Percentiles rank a stretch among this genome's conserved stretches.
phyloP scores from a whole-genome alignment of 106 monocot genomes.

The Agapanthus africanus region DNA sequence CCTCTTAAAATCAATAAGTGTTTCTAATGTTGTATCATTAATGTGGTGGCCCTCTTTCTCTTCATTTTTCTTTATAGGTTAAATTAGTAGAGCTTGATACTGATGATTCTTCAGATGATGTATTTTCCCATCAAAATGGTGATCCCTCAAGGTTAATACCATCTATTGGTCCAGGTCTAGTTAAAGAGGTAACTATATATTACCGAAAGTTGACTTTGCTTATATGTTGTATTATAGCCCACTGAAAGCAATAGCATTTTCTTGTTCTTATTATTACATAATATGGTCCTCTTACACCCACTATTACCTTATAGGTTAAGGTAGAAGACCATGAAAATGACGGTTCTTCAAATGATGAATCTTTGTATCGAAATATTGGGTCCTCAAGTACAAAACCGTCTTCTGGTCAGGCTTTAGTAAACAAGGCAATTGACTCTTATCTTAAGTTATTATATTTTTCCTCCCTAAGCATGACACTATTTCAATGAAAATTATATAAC shows the following conservation, averaged over 20 bases:
- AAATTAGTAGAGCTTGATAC: neutral
- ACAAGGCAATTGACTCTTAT: conserved; percentile 10
- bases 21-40: neutral
- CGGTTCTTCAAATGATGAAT: conserved; percentile 6
- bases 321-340: conserved; percentile 11
- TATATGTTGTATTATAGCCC: neutral
- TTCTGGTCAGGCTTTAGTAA: conserved; percentile 7
- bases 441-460: too few relatives aligned
- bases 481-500: neutral
- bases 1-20: too few relatives aligned
- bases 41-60: neutral
- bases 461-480: neutral
- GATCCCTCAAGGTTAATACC: neutral
- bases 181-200: neutral
- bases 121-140: neutral
- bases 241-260: neutral
- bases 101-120: neutral
- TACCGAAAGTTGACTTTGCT: neutral
- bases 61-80: neutral
- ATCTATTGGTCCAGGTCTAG: neutral
- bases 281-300: neutral
- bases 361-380: neutral
- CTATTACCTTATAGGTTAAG: conserved; percentile 15
- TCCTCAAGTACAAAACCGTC: neutral
- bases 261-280: neutral